Percentiles rank a stretch among this genome's conserved stretches.
Evolutionary conservation across 139 green algal genomes (phyloP).

Genomic region (Parachlorella kessleri): DNA sequence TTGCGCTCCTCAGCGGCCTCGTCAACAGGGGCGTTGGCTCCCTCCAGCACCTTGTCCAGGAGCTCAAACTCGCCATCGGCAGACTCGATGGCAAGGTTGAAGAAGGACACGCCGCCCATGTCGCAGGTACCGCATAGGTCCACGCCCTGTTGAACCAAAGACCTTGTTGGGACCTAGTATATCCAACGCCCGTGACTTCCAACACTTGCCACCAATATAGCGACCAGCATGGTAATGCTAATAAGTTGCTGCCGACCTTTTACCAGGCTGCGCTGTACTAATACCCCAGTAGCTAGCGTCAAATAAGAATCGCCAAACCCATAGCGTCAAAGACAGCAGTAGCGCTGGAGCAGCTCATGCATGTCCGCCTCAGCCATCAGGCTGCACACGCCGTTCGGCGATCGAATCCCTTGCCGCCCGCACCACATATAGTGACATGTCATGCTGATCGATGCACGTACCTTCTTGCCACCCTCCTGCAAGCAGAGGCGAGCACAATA

Average conservation of each 20-base stretch:
- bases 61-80: slow-evolving; percentile 65
- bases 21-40: slow-evolving; percentile 69
- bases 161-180: no score
- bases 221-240: no score
- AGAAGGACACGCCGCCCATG: slow-evolving; percentile 80
- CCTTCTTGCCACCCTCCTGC: slow-evolving; percentile 72
- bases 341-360: neutral
- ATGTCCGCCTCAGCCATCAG: neutral
- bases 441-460: slow-evolving; percentile 31
- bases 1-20: slow-evolving; percentile 84
- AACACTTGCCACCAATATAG: no score
- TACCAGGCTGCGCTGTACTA: no score
- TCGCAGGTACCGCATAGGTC: slow-evolving; percentile 59
- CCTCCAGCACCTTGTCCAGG: slow-evolving; percentile 66
- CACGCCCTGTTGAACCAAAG: slow-evolving; percentile 12
- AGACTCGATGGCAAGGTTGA: slow-evolving; percentile 76
- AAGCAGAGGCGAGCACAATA: no score
- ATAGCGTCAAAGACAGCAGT: neutral
- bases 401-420: neutral
- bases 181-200: no score
- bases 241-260: no score
- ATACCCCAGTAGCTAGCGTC: neutral
- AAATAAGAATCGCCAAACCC: neutral
- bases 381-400: neutral
- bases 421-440: no score